Percentiles rank a stretch among this genome's conserved stretches.
phyloP scores from a whole-genome alignment of 2,329 filamentous ascomycete species.

The Pseudocercospora macadamiae region DNA sequence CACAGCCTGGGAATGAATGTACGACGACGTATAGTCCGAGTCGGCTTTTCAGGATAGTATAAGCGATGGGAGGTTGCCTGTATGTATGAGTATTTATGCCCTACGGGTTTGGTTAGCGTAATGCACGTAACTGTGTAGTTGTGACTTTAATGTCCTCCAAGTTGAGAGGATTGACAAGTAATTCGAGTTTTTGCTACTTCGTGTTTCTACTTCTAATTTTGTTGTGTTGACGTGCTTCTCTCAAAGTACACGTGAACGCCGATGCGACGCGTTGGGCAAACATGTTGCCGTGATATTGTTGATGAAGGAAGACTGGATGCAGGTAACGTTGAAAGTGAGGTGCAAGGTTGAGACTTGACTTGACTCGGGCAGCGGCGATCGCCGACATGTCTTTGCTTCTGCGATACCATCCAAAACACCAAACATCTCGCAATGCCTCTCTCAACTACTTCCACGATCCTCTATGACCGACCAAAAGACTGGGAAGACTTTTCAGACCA shows the following conservation, averaged over 20 bases:
- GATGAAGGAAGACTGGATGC: no score
- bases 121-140: no score
- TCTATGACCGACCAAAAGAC: background rate
- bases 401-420: background rate
- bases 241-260: background rate
- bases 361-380: slow-evolving; percentile 10
- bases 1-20: background rate
- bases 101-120: no score
- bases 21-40: background rate
- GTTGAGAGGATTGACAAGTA: no score
- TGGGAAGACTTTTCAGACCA: background rate
- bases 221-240: background rate
- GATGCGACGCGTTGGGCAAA: no score
- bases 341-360: no score
- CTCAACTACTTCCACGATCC: background rate
- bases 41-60: background rate
- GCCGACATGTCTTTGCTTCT: background rate
- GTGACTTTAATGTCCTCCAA: no score
- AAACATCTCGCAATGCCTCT: background rate
- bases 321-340: background rate
- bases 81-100: no score
- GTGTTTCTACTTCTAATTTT: no score
- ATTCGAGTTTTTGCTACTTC: no score
- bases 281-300: no score
- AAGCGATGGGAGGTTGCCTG: background rate